Conservation (phyloP, 441 rosid species). For the Euphorbia corollata region DNA sequence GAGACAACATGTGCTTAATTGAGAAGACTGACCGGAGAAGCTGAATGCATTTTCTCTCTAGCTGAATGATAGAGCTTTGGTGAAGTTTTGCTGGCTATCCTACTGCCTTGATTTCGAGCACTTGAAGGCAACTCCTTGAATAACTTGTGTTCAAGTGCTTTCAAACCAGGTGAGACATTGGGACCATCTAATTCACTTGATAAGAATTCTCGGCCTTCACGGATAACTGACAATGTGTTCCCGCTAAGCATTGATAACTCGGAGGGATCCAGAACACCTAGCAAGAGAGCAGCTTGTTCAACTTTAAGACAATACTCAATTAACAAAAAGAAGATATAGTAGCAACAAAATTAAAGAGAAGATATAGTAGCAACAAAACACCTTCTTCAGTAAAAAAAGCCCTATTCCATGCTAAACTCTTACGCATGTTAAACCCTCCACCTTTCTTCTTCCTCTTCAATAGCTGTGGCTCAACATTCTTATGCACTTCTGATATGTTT, state of each 20-base stretch:
- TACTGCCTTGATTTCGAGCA: slow-evolving; percentile 27
- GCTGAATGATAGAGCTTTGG: slow-evolving; percentile 35
- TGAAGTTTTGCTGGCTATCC: slow-evolving; percentile 22
- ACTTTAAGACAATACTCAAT: slow-evolving; percentile 1
- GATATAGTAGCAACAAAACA: slow-evolving; percentile 9
- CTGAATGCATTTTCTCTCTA: slow-evolving; percentile 24
- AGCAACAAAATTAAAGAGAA: neutral
- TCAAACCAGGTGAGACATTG: slow-evolving; percentile 35
- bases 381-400: slow-evolving; percentile 96
- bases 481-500: slow-evolving; percentile 41
- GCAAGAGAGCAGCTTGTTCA: slow-evolving; percentile 9
- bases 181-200: slow-evolving; percentile 24
- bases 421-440: slow-evolving; percentile 68
- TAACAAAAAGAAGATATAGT: neutral
- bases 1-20: neutral
- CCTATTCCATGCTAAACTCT: slow-evolving; percentile 87
- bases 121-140: slow-evolving; percentile 43
- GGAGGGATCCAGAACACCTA: slow-evolving; percentile 75
- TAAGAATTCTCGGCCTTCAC: slow-evolving; percentile 45
- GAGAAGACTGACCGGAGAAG: slow-evolving; percentile 46
- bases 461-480: slow-evolving; percentile 54
- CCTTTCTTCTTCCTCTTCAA: slow-evolving; percentile 91
- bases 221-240: slow-evolving; percentile 40
- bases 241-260: slow-evolving; percentile 74
- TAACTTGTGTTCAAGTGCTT: slow-evolving; percentile 38